Evolutionary conservation across 306 rosid genomes (phyloP), one percentile per base, ranked within the genome.

Genomic region (Geum urbanum): DNA sequence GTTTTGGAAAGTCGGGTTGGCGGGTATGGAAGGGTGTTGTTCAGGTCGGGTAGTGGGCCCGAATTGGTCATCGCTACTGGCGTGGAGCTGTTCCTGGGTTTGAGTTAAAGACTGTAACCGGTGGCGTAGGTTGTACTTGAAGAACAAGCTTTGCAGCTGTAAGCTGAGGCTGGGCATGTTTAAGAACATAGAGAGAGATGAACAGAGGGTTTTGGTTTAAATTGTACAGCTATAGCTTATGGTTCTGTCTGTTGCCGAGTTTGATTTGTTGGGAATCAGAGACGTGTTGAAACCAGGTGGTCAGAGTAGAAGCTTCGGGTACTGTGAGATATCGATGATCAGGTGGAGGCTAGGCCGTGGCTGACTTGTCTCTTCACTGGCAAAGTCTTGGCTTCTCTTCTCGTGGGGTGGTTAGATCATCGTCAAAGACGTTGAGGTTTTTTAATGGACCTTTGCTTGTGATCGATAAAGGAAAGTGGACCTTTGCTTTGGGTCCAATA

Each of bases 131-230:
- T 82, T 83, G 61, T 86, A 88, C 80, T 94, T 90, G 86, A 88
- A 87, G 92, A 88, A 94, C 5, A 90, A 90, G 87, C 98, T 90
- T 52, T 88, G 84, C 35, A 90, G 86, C 80, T 94, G 87, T 55
- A 94, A 91, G 58, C 90, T 84, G 27, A 94, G 84, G 80, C 77
- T 81, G 56, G 94, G 97, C 96, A 94, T 90, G 94, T 88, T 90
- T 58, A 2, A 27, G 32, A 27, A 27, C 32, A 27, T 27, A 57
- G 46, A 12, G 6, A 13, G 27, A 55, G 51, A 37, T 37, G 59
- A 20, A 6, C 54, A 65, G 44, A 6, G 11, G 63, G 50, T 7
- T 40, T 40, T 8, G 63, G 63, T 40, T 6, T 12, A 19, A 50
- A 50, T 5, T 12, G 9, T 4, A 9, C 22, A 60, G 45, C 12